Conservation (phyloP, 352 stramenopile genomes). For the Globisporangium uncinulatum region DNA sequence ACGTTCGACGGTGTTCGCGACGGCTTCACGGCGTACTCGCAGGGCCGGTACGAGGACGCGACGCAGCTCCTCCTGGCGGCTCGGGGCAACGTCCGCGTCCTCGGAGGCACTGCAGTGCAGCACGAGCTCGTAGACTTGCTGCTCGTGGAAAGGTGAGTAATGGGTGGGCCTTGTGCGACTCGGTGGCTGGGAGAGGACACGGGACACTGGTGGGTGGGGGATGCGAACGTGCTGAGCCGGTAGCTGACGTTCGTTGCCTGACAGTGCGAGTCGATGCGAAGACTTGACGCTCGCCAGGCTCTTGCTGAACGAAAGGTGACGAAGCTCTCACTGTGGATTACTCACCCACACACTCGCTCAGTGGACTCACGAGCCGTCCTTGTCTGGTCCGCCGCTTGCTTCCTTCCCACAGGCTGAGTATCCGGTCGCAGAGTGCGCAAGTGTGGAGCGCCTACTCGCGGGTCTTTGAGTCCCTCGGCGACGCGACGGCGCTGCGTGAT, state of each 20-base stretch:
- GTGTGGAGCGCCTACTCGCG: constrained; percentile 74
- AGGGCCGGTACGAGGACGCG: constrained; percentile 56
- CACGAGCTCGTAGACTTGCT: constrained; percentile 74
- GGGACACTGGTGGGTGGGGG: too few relatives aligned
- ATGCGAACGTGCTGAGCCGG: not conserved
- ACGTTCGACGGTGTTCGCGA: constrained; percentile 55
- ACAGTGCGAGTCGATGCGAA: constrained; percentile 61
- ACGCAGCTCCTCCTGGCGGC: constrained; percentile 47
- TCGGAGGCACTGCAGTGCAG: constrained; percentile 66
- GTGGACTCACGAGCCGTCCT: not conserved
- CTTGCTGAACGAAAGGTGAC: constrained; percentile 76
- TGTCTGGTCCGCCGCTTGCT: too few relatives aligned
- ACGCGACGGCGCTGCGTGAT: constrained; percentile 68
- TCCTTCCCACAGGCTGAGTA: constrained; percentile 46
- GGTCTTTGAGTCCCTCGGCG: constrained; percentile 60
- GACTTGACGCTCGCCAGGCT: constrained; percentile 68
- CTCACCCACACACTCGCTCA: not conserved
- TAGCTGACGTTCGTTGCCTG: not conserved
- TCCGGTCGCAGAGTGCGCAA: constrained; percentile 72
- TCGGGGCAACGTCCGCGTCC: constrained; percentile 57
- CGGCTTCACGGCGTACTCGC: constrained; percentile 61
- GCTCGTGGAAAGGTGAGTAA: constrained; percentile 64
- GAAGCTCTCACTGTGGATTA: not conserved
- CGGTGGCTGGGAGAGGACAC: not conserved
- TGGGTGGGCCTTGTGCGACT: not conserved